Percentiles rank a stretch among this genome's conserved stretches.
Evolutionary conservation across 2,329 filamentous ascomycete species (phyloP).

Genomic region (Teratosphaeriaceae sp.): DNA sequence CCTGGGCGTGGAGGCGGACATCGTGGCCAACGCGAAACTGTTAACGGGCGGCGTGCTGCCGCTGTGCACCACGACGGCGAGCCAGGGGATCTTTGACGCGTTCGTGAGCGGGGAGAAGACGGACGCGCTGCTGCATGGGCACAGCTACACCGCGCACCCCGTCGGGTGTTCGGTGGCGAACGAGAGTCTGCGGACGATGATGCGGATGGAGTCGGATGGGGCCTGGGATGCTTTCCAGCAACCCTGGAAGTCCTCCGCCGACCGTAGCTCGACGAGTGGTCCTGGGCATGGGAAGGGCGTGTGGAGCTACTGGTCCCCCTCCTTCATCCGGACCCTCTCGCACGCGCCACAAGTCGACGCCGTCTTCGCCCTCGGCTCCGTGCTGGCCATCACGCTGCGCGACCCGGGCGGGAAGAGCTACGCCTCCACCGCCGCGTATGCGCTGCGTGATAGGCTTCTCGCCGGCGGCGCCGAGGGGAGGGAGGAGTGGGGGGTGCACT

Average conservation of each 20-base stretch:
- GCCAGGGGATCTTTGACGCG: slow-evolving; percentile 62
- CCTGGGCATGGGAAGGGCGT: no score
- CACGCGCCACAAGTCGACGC: slow-evolving; percentile 50
- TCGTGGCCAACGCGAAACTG: slow-evolving; percentile 76
- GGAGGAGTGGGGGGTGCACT: slow-evolving; percentile 45
- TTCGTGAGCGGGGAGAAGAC: slow-evolving; percentile 68
- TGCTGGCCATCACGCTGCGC: slow-evolving; percentile 58
- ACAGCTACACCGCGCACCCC: slow-evolving; percentile 81
- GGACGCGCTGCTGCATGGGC: slow-evolving; percentile 73
- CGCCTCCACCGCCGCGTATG: slow-evolving; percentile 49
- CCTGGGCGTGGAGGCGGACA: slow-evolving; percentile 61
- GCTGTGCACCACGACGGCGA: slow-evolving; percentile 69
- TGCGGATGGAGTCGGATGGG: slow-evolving; percentile 48
- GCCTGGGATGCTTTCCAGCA: slow-evolving; percentile 52
- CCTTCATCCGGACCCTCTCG: slow-evolving; percentile 55
- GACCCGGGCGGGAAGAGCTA: slow-evolving; percentile 48
- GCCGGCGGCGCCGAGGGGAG: slow-evolving; percentile 26
- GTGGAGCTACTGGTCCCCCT: slow-evolving; percentile 67
- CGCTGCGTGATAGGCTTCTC: slow-evolving; percentile 46
- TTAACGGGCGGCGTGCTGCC: slow-evolving; percentile 75
- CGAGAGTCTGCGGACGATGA: slow-evolving; percentile 56
- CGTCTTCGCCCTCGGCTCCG: slow-evolving; percentile 67
- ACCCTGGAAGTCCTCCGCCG: slow-evolving; percentile 39
- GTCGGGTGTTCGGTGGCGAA: slow-evolving; percentile 73
- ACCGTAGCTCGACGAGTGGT: not conserved